phyloP scores from a whole-genome alignment of 345 rosid species.

The Heritiera fomes region DNA sequence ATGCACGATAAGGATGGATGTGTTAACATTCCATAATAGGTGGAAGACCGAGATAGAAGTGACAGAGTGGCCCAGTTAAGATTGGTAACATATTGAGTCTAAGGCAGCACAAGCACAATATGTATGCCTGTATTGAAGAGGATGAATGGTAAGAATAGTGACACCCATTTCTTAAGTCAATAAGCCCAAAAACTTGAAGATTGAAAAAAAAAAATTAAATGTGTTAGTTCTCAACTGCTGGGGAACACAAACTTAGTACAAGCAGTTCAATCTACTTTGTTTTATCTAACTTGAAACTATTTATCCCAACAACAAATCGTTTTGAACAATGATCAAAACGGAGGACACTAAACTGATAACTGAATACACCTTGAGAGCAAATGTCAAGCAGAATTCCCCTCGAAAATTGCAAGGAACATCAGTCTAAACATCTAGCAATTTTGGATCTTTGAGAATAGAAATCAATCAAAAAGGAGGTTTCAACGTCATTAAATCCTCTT shows the following conservation, averaged over 20 bases:
- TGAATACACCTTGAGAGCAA: background rate
- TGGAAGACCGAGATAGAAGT: background rate
- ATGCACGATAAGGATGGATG: background rate
- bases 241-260: background rate
- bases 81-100: background rate
- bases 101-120: background rate
- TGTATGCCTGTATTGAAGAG: background rate
- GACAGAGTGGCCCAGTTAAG: background rate
- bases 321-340: background rate
- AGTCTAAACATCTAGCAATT: background rate
- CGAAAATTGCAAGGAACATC: background rate
- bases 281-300: background rate
- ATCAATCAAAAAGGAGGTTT: background rate
- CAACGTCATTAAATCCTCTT: background rate
- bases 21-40: background rate
- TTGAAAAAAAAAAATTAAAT: background rate
- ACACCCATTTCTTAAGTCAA: background rate
- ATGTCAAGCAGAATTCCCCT: background rate
- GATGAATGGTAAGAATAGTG: background rate
- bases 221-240: background rate
- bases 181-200: background rate
- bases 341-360: background rate
- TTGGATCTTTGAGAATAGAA: background rate
- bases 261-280: background rate
- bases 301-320: background rate